A percentile compares a stretch with the other conserved stretches of the same genome.
Evolutionary conservation across 768 basidiomycete genomes (phyloP).

Genomic region (Russula foetens): DNA sequence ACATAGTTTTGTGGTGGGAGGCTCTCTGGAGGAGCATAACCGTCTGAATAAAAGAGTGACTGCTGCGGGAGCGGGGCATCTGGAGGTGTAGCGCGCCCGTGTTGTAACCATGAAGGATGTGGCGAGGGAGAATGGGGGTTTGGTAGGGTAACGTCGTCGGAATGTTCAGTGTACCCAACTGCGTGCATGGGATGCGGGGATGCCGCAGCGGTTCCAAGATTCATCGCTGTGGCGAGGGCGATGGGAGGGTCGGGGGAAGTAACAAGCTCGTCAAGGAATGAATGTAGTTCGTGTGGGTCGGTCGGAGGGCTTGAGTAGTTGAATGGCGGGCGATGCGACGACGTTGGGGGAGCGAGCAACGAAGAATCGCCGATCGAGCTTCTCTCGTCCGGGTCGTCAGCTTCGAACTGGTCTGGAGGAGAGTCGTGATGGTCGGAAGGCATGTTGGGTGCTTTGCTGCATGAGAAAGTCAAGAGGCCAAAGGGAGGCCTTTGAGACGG

Average conservation of each 20-base stretch:
- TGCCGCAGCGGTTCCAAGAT: neutral
- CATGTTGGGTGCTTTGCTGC: slow-evolving; percentile 12
- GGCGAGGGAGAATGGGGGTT: slow-evolving; percentile 6
- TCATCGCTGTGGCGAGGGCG: neutral
- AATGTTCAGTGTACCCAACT: neutral
- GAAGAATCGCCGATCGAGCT: slow-evolving; percentile 7
- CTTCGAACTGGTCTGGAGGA: neutral
- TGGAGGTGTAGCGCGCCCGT: neutral
- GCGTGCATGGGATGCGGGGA: neutral
- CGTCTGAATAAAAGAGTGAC: neutral
- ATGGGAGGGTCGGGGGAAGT: neutral
- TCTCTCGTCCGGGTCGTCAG: neutral
- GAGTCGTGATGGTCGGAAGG: slow-evolving; percentile 8
- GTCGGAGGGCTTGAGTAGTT: neutral
- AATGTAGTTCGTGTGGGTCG: neutral
- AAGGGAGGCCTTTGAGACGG: neutral
- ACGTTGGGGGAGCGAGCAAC: slow-evolving; percentile 5
- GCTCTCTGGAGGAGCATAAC: slow-evolving; percentile 4
- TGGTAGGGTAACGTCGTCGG: neutral
- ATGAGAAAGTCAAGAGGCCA: slow-evolving; percentile 2
- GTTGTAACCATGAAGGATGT: neutral
- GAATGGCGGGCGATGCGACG: neutral
- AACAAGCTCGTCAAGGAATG: neutral
- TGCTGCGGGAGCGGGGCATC: neutral
- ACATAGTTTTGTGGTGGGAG: slow-evolving; percentile 13